A percentile compares a stretch with the other conserved stretches of the same genome.
phyloP scores from a whole-genome alignment of 331 rosid genomes.

The Acacia concinna region DNA sequence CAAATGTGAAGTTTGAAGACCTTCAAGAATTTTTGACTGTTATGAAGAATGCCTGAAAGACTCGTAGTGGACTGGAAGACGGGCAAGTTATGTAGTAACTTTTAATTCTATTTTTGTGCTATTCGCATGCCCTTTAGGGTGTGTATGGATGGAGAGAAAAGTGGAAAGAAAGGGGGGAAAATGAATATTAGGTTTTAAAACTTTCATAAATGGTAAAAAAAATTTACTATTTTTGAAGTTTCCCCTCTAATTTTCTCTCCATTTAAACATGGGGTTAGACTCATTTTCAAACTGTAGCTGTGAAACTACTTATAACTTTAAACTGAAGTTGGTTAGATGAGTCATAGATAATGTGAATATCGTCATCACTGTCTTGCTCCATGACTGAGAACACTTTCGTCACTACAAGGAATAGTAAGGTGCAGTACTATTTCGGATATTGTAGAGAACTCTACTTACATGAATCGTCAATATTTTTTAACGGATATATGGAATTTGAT shows the following conservation, averaged over 20 bases:
- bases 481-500: not conserved
- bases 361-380: not conserved
- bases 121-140: slow-evolving; percentile 15
- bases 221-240: no score
- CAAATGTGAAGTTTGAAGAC: slow-evolving; percentile 40
- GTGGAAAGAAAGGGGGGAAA: no score
- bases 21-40: slow-evolving; percentile 44
- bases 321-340: not conserved
- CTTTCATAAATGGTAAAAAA: no score
- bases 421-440: not conserved
- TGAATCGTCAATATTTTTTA: not conserved
- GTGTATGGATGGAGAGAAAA: no score
- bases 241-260: no score
- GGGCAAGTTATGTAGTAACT: not conserved
- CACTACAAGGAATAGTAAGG: not conserved
- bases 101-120: slow-evolving; percentile 10
- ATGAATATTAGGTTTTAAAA: no score
- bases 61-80: slow-evolving; percentile 15
- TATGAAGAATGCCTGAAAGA: slow-evolving; percentile 43
- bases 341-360: slow-evolving; percentile 12
- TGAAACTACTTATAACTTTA: slow-evolving; percentile 1
- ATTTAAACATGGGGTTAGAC: no score
- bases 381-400: not conserved
- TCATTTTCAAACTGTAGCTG: not conserved
- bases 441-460: not conserved